Percentiles rank a stretch among this genome's conserved stretches.
Conservation (phyloP, 2,329 filamentous ascomycete genomes). For the Zarea fungicola region DNA sequence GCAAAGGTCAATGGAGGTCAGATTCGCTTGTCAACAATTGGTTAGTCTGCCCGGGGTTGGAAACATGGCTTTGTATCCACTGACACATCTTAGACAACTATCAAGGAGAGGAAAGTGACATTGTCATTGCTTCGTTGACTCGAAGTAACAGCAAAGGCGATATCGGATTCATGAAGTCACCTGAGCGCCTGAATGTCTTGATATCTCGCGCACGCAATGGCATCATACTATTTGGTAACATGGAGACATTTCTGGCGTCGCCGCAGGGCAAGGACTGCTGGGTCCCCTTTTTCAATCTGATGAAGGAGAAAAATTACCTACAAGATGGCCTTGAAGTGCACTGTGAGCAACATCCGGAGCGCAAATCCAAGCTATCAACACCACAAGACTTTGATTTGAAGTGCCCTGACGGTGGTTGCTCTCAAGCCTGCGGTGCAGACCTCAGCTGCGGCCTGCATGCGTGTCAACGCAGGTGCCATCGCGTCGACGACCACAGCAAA, state of each 20-base stretch:
- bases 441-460: constrained; percentile 58
- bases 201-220: constrained; percentile 61
- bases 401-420: constrained; percentile 68
- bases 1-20: constrained; percentile 45
- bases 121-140: constrained; percentile 64
- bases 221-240: constrained; percentile 66
- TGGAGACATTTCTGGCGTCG: constrained; percentile 58
- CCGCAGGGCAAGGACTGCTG: constrained; percentile 41
- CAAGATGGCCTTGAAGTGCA: constrained; percentile 56
- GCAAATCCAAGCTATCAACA: constrained; percentile 37
- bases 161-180: constrained; percentile 65
- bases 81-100: constrained; percentile 57
- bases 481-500: constrained; percentile 52
- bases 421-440: constrained; percentile 45
- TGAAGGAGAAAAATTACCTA: constrained; percentile 48
- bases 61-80: too few species aligned
- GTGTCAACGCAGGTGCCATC: too few species aligned
- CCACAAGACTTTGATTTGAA: constrained; percentile 54
- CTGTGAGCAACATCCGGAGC: constrained; percentile 55
- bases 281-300: constrained; percentile 49
- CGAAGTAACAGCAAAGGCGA: constrained; percentile 59
- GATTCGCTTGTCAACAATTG: constrained; percentile 63
- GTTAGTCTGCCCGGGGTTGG: constrained; percentile 40
- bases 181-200: constrained; percentile 65
- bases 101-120: constrained; percentile 71